Evolutionary conservation across 805 yeast genomes (phyloP), one percentile per base, ranked within the genome.

Genomic region (Yarrowia yakushimensis): DNA sequence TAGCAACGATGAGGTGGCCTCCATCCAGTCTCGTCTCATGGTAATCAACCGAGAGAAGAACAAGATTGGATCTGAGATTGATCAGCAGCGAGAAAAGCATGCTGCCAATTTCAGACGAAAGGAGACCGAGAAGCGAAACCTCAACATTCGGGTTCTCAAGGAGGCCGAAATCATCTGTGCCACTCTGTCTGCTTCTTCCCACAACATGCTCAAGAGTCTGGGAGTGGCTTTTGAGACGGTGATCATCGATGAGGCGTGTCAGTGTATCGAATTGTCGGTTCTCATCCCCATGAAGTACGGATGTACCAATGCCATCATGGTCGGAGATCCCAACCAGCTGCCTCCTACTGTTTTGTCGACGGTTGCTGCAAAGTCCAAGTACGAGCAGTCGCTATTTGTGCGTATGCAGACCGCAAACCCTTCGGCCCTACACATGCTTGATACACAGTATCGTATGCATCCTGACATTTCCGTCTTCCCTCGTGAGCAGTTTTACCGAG

Each of bases 391-490:
- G 71, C 78, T 94, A 70, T 94, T 94, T 73, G 98, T 93, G 42
- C 81, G 99, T 66, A 92, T 93, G 96, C 96, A 88, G 68, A 82
- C 79, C 61, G 81, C 82, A 65, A 74, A 85, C 67, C 70, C 85
- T 76, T 62, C 78, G 70, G 70, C 89, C 0, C 87, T 88, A 4
- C 82, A 90, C 67, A 74, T 93, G 67, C 81, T 94, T 68, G 86
- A 93, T 74, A 93, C 90, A 11, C 99, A 93, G 71, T 93, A 93
- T 72, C 93, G 99, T 77, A 93, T 94, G 99, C 96, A 96, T 73
- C 97, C 99, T 0, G 85, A 80, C 4, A 94, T 94, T 54, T 88
- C 97, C 18, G 72, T 67, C 48, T 96, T 94, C 72, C 99, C 99
- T 1, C 88, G 97, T 25, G 70, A 76, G 12, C 88, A 89, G 70